Evolutionary conservation across 1,284 basidiomycete species (phyloP), one percentile per base, ranked within the genome.

Genomic region (Ceratobasidium sp.): DNA sequence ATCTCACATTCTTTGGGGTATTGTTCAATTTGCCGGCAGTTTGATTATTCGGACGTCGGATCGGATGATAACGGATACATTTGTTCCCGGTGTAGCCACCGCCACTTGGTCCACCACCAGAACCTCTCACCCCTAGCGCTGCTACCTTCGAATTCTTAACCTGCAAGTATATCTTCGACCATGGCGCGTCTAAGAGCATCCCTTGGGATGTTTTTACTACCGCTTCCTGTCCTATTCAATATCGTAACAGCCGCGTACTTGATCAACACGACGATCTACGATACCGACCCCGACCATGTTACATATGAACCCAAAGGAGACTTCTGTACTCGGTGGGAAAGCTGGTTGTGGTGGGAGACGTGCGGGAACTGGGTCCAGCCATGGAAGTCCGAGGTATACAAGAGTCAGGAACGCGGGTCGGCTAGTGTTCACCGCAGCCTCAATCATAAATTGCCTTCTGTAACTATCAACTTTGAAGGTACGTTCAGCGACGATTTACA

Each of bases 251-350:
- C 32, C 15, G 70, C 11, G 13, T 19, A 32, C 8, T 9, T 49
- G 15, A 54, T 74, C 32, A 74, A 74, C n/a, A 43, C 70, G 2
- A 74, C 70, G 6, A 52, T 74, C 34, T 52, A 74, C 46, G 59
- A 64, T 43, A 54, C 59, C 46, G 44, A 74, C 34, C 32, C 37
- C 3, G 59, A 34, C 8, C 70, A 64, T 43, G 37, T 74, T 2
- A 32, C 70, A 2, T 74, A 74, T 46, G 37, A 29, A 49, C 70
- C 57, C 37, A 19, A 61, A 11, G n/a, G 25, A 2, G 25, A 25
- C 37, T 62, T 74, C 25, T 64, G 57, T 46, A 59, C 19, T 25
- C 9, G 29, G 15, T 74, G 59, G 59, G 25, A 25, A 8, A 74
- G 37, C 19, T 40, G 56, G 29, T 5, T 51, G 37, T 74, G 62